phyloP scores from a whole-genome alignment of 2,329 filamentous ascomycete species.

The Colletotrichum musae region DNA sequence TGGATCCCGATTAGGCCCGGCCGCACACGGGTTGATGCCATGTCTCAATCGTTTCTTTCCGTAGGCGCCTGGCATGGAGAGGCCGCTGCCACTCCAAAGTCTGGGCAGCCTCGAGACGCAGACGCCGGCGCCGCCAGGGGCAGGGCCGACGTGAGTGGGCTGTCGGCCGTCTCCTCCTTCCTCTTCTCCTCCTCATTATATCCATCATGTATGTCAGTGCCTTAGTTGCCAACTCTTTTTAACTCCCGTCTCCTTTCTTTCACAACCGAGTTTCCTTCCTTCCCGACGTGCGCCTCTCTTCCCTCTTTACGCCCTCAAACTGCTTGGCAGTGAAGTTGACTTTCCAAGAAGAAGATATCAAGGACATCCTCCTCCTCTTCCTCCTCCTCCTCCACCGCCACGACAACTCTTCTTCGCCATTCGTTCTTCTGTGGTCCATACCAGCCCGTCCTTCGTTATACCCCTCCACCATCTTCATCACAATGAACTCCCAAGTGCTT shows the following conservation, averaged over 20 bases:
- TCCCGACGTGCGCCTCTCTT: conserved; percentile 24
- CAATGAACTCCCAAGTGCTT: conserved; percentile 34
- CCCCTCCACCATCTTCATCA: conserved; percentile 14
- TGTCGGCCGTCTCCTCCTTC: conserved; percentile 20
- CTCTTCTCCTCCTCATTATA: conserved; percentile 22
- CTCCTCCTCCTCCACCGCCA: not conserved
- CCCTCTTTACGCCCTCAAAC: conserved; percentile 24
- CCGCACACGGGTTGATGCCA: conserved; percentile 30
- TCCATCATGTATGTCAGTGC: conserved; percentile 38
- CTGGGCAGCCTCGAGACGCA: conserved; percentile 34
- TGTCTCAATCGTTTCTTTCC: conserved; percentile 35
- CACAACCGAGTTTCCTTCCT: conserved; percentile 2
- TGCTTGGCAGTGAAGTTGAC: conserved; percentile 33
- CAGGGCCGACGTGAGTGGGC: conserved; percentile 24
- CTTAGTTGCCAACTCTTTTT: conserved; percentile 38
- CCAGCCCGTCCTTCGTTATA: conserved; percentile 23
- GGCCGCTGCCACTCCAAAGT: conserved; percentile 17
- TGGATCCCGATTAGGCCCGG: conserved; percentile 37
- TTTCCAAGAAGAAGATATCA: conserved; percentile 33
- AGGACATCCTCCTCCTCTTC: conserved; percentile 18
- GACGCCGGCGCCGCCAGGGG: conserved; percentile 25
- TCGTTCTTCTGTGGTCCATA: conserved; percentile 1
- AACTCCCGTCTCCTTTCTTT: conserved; percentile 36
- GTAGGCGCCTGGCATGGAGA: conserved; percentile 21
- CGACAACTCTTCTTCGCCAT: conserved; percentile 10